phyloP scores from a whole-genome alignment of 129 eudicot genomes.

The Helichrysum umbraculigerum region DNA sequence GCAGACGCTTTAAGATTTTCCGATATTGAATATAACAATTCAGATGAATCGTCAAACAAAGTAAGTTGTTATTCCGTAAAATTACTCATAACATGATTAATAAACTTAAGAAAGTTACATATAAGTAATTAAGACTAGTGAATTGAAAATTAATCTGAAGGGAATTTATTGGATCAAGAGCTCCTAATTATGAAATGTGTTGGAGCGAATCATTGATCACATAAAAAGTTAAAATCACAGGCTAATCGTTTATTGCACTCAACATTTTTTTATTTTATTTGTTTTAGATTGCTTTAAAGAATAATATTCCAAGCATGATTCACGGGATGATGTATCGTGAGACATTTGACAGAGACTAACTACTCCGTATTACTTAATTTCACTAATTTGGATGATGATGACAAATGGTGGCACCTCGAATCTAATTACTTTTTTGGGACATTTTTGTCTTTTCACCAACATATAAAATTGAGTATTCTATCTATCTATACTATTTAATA shows the following conservation, averaged over 20 bases:
- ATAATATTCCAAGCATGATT: conserved; percentile 32
- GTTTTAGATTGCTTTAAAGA: not conserved
- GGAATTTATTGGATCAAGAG: conserved; percentile 33
- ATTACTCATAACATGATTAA: not conserved
- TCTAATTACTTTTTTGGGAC: conserved; percentile 22
- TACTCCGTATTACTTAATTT: conserved; percentile 43
- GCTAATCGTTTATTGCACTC: conserved; percentile 21
- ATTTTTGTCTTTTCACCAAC: conserved; percentile 8
- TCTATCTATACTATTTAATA: not conserved
- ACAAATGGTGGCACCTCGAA: conserved; percentile 45
- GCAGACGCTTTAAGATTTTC: no score
- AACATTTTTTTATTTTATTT: not conserved
- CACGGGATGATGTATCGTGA: conserved; percentile 48
- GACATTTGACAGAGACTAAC: conserved; percentile 55
- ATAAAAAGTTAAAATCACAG: conserved; percentile 21
- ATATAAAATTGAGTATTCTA: not conserved
- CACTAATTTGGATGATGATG: conserved; percentile 54
- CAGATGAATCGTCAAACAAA: not conserved
- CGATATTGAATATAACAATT: not conserved
- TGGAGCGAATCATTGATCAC: conserved; percentile 8
- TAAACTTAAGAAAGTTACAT: not conserved
- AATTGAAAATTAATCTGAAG: not conserved
- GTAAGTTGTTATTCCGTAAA: not conserved
- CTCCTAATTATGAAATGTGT: not conserved
- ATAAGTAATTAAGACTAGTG: not conserved